Evolutionary conservation across 2,329 filamentous ascomycete genomes (phyloP).

Genomic region (Blumeria graminis): DNA sequence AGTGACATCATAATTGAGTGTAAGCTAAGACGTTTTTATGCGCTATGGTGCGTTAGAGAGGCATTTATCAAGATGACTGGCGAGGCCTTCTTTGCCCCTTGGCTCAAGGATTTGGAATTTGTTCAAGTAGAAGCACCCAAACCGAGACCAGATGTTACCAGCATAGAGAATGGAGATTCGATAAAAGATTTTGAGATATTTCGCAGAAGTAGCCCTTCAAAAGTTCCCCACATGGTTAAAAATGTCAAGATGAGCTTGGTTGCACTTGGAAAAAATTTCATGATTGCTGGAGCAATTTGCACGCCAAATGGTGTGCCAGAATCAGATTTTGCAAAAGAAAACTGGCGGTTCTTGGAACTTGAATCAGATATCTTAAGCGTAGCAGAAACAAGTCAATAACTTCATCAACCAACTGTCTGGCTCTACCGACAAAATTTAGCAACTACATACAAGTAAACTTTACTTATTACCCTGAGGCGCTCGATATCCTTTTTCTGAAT

Average conservation of each 20-base stretch:
- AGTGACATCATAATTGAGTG: constrained; percentile 24
- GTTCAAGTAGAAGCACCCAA: constrained; percentile 22
- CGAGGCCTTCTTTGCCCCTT: constrained; percentile 48
- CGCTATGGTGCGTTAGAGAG: constrained; percentile 58
- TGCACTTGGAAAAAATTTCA: constrained; percentile 12
- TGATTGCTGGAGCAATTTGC: constrained; percentile 12
- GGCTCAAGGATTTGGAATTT: constrained; percentile 50
- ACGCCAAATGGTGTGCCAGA: constrained; percentile 2
- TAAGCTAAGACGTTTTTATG: constrained; percentile 48
- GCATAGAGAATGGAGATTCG: constrained; percentile 9
- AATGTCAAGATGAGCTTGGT: constrained; percentile 13
- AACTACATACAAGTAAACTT: too few species aligned
- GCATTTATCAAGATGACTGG: constrained; percentile 67
- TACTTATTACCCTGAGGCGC: too few species aligned
- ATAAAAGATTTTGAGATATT: constrained; percentile 7
- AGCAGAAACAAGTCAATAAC: constrained; percentile 4
- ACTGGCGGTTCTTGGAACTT: constrained; percentile 9
- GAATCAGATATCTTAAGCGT: constrained; percentile 9
- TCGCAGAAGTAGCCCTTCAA: constrained; percentile 7
- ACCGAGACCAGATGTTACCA: constrained; percentile 4
- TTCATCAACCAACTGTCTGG: background rate
- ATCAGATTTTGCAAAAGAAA: constrained; percentile 2
- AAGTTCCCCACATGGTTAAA: constrained; percentile 3
- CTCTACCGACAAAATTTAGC: too few species aligned
- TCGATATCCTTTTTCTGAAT: too few species aligned